Evolutionary conservation across 768 basidiomycete species (phyloP).

Genomic region (Dioszegia aurantiaca): DNA sequence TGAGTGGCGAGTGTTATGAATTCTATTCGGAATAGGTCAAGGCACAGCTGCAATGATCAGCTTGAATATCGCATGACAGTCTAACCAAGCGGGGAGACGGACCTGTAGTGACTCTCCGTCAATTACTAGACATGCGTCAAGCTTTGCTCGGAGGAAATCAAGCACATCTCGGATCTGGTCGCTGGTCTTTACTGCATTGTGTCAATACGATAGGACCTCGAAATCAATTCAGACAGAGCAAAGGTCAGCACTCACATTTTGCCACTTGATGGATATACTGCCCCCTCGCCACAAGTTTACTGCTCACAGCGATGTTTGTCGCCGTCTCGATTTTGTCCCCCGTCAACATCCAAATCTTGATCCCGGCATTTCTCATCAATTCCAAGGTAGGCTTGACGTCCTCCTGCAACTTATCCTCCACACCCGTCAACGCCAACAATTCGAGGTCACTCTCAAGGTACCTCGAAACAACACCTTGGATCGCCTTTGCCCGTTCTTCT

Average conservation of each 20-base stretch:
- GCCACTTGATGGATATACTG: constrained; percentile 97
- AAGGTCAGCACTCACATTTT: constrained; percentile 63
- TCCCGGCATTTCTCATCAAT: constrained; percentile 85
- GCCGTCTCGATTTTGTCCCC: constrained; percentile 99
- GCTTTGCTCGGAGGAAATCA: constrained; percentile 88
- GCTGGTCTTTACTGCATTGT: constrained; percentile 84
- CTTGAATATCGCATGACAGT: too few relatives aligned
- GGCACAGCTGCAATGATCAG: constrained; percentile 66
- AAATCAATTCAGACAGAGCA: neutral
- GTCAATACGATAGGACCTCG: too few relatives aligned
- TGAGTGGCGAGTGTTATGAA: constrained; percentile 96
- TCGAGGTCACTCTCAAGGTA: constrained; percentile 86
- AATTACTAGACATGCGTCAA: constrained; percentile 96
- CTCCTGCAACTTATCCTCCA: constrained; percentile 97
- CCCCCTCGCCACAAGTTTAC: constrained; percentile 88
- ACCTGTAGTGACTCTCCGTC: constrained; percentile 96
- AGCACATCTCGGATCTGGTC: constrained; percentile 81
- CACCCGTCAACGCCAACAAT: constrained; percentile 89
- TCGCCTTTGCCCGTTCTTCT: constrained; percentile 71
- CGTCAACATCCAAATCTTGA: constrained; percentile 99
- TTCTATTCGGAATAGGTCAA: constrained; percentile 84
- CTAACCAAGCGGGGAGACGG: too few relatives aligned
- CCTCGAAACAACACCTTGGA: constrained; percentile 69
- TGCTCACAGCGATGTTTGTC: constrained; percentile 94
- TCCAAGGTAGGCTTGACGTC: constrained; percentile 93